Base-by-base conservation (phyloP, 192 early-diverging fungal species). In the Dissophora ornata region DNA sequence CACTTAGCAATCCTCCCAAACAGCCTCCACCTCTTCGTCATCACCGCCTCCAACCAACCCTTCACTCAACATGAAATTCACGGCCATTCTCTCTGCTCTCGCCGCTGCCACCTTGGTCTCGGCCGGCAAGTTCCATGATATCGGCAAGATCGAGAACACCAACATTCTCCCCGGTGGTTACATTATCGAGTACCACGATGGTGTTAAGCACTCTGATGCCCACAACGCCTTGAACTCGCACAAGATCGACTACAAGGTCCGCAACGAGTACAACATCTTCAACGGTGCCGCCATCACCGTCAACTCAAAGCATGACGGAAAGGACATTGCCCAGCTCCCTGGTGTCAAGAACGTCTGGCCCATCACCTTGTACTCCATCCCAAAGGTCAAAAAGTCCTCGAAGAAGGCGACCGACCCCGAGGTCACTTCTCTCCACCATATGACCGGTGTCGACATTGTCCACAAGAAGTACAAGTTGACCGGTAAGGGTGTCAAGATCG, bases 401-500 rank as follows among this genome's bases (percentile, higher is more conserved):
- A 62, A 33, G 33, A 59, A 71, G 64, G 30, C 48, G 30, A 68
- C 48, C 12, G 61, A 58, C 26, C 64, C 40, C 21, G 67, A 44
- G 30, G 79, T 24, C 45, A 65, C 51, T 51, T 71, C 69, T 11
- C 75, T 62, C 38, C 80, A 86, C 54, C 53, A 79, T 24, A 58
- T 78, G 45, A 86, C 82, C 33, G 84, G 84, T 5, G 74, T 86
- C 36, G 52, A 64, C 61, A 30, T 65, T n/a, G 62, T 68, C 16
- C 79, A 80, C 53, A 41, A 69, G 34, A 66, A 73, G 67, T 58
- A 75, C 45, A 69, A 69, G 67, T 71, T 69, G 19, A 69, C 60
- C 54, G 57, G 69, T 3, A 79, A 73, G 67, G 78, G 79, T 1
- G 68, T 86, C 47, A 87, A 81, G 50, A 79, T 89, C 54, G 86